Base-by-base conservation (phyloP, 108 stramenopile genomes). In the Nitzschia sp. region DNA sequence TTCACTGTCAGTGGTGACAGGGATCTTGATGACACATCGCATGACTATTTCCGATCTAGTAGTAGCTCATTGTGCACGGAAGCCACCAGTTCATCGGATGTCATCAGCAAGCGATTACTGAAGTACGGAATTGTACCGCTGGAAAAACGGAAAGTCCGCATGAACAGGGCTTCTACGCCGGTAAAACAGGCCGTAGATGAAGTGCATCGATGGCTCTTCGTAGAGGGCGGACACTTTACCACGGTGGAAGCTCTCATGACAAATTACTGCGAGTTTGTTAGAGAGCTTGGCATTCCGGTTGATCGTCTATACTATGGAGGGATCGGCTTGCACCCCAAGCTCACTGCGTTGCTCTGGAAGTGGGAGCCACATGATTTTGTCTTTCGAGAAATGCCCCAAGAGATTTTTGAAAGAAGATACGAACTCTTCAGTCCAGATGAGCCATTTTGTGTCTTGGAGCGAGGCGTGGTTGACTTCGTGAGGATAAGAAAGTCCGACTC, bases 281-380 rank as follows among this genome's bases (percentile, higher is more conserved):
- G 71, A 1, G 21, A 66, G n/a, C 45, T 67, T 34, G 66, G 50
- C 1, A 44, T 75, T 6, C 73, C 73, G 2, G 27, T 75, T 1
- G 73, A 75, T 29, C 73, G 73, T 3, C 29, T 75, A 46, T 67
- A 36, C 4, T 44, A 45, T 33, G 65, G 56, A 16, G 73, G 64
- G 16, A 26, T 75, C 2, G 66, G 54, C 1, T 46, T 75, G 15
- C 73, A 58, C 33, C 73, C 73, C 0, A 55, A 67, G 25, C 32
- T 66, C 17, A 52, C 58, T 29, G 66, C 66, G 1, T 50, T 66
- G 19, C 9, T 67, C 1, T 66, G 65, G 45, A 67, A 75, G 27
- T 75, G 65, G 73, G 66, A 66, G 52, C 53, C 52, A 8, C 35
- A 54, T 17, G 36, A 52, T 1, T 63, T 55, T 50, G 21, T 23